A percentile compares a stretch with the other conserved stretches of the same genome.
Conservation (phyloP, 2,329 filamentous ascomycete genomes). For the Chrysoporthe austroafricana region DNA sequence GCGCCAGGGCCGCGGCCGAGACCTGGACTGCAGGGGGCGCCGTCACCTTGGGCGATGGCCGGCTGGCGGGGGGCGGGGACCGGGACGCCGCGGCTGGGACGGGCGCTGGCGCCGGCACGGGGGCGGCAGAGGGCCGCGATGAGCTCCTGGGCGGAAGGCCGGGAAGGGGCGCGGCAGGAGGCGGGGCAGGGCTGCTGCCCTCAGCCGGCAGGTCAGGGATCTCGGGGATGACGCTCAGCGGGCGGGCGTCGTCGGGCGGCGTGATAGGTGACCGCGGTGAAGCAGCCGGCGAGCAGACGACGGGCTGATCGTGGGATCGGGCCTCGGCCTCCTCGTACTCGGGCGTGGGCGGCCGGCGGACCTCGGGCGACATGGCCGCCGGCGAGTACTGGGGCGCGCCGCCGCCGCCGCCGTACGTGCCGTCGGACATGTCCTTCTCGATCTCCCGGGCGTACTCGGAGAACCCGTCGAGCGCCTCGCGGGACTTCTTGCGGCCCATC, state of each 20-base stretch:
- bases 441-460: slow-evolving; percentile 27
- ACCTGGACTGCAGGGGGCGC: neutral
- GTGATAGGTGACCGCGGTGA: slow-evolving; percentile 52
- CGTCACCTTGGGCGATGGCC: neutral
- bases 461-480: slow-evolving; percentile 21
- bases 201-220: slow-evolving; percentile 16
- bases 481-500: slow-evolving; percentile 33
- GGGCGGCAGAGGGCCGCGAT: slow-evolving; percentile 11
- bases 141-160: slow-evolving; percentile 7
- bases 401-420: slow-evolving; percentile 6
- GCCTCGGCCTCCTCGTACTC: slow-evolving; percentile 49
- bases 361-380: slow-evolving; percentile 20
- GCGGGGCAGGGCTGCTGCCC: slow-evolving; percentile 14
- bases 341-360: slow-evolving; percentile 50
- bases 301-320: neutral
- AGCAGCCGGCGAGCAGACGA: slow-evolving; percentile 38
- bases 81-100: slow-evolving; percentile 6
- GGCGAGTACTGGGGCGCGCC: slow-evolving; percentile 18
- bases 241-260: slow-evolving; percentile 33
- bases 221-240: slow-evolving; percentile 26
- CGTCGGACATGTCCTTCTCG: slow-evolving; percentile 22
- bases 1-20: neutral
- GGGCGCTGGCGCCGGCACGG: neutral
- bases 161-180: slow-evolving; percentile 8
- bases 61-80: neutral